A percentile compares a stretch with the other conserved stretches of the same genome.
Evolutionary conservation across 805 yeast genomes (phyloP).

Genomic region (Hermanozyma aechmeae): DNA sequence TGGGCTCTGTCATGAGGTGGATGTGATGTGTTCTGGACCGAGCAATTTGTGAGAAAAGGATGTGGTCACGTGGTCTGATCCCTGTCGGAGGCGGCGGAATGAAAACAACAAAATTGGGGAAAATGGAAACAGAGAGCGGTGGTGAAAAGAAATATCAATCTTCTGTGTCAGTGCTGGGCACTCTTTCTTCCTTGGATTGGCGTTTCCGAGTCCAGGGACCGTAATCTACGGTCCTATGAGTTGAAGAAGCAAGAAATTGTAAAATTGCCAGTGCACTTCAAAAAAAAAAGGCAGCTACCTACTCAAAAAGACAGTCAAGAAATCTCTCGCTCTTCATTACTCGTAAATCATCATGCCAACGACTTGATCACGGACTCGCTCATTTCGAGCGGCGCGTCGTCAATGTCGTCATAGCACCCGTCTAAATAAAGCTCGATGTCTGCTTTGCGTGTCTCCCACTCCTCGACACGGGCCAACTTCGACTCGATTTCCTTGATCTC

Average conservation of each 20-base stretch:
- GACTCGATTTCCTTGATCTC: conserved; percentile 62
- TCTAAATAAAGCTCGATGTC: conserved; percentile 48
- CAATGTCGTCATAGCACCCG: conserved; percentile 21
- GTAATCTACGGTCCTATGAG: not conserved
- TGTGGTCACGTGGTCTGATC: conserved; percentile 2
- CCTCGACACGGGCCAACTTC: conserved; percentile 49
- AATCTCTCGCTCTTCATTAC: not conserved
- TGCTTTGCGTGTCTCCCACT: conserved; percentile 49
- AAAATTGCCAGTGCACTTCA: too few relatives aligned
- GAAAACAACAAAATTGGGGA: not conserved
- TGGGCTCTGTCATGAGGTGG: conserved; percentile 70
- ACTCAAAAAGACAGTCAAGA: conserved; percentile 2
- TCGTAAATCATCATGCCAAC: not conserved
- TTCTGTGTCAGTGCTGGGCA: not conserved
- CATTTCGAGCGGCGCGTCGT: conserved; percentile 4
- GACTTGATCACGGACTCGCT: conserved; percentile 2
- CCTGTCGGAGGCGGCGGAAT: not conserved
- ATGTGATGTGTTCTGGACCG: conserved; percentile 1
- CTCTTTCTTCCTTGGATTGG: not conserved
- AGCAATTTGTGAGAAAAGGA: too few relatives aligned
- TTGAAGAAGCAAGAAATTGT: conserved; percentile 1
- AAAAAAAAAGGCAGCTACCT: too few relatives aligned
- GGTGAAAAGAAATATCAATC: not conserved
- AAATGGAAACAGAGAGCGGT: too few relatives aligned
- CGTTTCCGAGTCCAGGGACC: not conserved